A percentile compares a stretch with the other conserved stretches of the same genome.
Evolutionary conservation across 2,329 filamentous ascomycete genomes (phyloP).

Genomic region (Aspergillus alliaceus): DNA sequence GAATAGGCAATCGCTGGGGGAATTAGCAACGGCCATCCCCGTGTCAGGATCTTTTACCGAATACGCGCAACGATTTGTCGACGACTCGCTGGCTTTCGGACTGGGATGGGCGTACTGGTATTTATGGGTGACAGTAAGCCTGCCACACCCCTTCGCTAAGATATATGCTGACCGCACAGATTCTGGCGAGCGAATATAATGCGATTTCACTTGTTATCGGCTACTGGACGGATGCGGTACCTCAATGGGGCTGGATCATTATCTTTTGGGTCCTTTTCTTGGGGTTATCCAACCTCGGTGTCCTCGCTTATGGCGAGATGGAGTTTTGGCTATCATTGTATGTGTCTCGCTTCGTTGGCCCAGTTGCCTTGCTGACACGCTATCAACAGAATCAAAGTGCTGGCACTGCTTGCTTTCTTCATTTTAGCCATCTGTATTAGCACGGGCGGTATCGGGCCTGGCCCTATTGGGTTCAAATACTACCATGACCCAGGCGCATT

Average conservation of each 20-base stretch:
- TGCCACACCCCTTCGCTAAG: too few relatives aligned
- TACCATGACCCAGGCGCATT: conserved; percentile 37
- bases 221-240: conserved; percentile 47
- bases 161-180: conserved; percentile 14
- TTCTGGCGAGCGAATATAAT: conserved; percentile 48
- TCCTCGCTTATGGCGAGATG: conserved; percentile 55
- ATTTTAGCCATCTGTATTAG: conserved; percentile 36
- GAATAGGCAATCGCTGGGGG: conserved; percentile 74
- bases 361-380: conserved; percentile 2
- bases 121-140: conserved; percentile 43
- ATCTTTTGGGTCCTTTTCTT: conserved; percentile 49
- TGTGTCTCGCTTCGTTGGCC: background rate
- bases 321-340: conserved; percentile 48
- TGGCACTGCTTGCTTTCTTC: conserved; percentile 33
- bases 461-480: conserved; percentile 37
- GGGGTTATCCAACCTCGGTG: conserved; percentile 40
- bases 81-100: conserved; percentile 67
- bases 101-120: conserved; percentile 71
- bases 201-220: conserved; percentile 47
- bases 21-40: conserved; percentile 72
- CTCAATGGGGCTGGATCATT: conserved; percentile 49
- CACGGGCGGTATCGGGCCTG: conserved; percentile 31
- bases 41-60: conserved; percentile 71
- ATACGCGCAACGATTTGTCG: conserved; percentile 69
- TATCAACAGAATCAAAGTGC: conserved; percentile 29